phyloP scores from a whole-genome alignment of 2,329 filamentous ascomycete genomes.

The Ceratocystis albifundus region DNA sequence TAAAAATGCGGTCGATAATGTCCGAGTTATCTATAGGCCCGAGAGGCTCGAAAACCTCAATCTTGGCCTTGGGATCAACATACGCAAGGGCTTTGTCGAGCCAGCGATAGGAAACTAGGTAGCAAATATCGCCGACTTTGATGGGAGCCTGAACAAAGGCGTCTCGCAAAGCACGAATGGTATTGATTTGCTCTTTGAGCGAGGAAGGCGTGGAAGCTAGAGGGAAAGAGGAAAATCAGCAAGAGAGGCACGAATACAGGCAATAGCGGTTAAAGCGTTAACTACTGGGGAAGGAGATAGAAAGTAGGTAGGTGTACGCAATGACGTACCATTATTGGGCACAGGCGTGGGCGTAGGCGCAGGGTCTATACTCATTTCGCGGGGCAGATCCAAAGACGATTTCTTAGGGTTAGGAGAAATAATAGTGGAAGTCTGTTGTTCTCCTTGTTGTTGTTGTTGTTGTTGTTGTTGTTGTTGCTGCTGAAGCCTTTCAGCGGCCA shows the following conservation, averaged over 20 bases:
- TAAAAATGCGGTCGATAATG: conserved; percentile 54
- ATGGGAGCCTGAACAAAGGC: conserved; percentile 42
- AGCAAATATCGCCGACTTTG: conserved; percentile 64
- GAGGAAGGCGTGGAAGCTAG: conserved; percentile 28
- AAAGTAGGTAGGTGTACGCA: not conserved
- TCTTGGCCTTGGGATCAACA: conserved; percentile 44
- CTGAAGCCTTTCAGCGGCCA: conserved; percentile 22
- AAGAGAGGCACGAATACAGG: no score
- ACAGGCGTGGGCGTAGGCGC: conserved; percentile 9
- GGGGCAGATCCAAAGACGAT: conserved; percentile 9
- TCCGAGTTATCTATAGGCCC: conserved; percentile 82
- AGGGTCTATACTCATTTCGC: conserved; percentile 23
- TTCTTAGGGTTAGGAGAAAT: not conserved
- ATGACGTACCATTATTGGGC: conserved; percentile 23
- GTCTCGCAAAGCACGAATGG: conserved; percentile 52
- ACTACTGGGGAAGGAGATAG: not conserved
- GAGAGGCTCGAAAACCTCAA: conserved; percentile 50
- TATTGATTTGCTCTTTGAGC: conserved; percentile 53
- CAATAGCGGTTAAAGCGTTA: not conserved
- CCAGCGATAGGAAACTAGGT: conserved; percentile 70
- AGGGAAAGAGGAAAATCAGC: not conserved
- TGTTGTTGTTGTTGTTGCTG: conserved; percentile 14
- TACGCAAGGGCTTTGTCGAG: conserved; percentile 59
- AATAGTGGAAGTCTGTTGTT: not conserved
- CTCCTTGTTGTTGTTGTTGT: not conserved